Evolutionary conservation across 805 yeast genomes (phyloP).

Genomic region (Naumovozyma dairenensis): DNA sequence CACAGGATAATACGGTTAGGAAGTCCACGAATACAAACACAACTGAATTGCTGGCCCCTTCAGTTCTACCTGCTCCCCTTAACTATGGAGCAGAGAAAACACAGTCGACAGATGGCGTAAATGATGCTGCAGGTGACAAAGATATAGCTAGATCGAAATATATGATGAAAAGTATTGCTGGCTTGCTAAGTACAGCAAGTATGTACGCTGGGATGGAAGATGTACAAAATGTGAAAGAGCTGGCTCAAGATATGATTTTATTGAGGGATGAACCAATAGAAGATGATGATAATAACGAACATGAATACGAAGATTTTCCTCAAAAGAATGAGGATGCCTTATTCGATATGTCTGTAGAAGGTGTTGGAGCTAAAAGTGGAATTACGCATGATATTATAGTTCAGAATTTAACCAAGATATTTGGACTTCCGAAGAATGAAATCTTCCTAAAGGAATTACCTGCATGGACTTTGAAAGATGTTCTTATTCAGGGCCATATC

Average conservation of each 20-base stretch:
- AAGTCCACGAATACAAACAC: too few relatives aligned
- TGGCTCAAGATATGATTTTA: constrained; percentile 14
- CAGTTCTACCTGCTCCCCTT: too few relatives aligned
- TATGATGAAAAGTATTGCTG: constrained; percentile 44
- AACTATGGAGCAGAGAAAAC: too few relatives aligned
- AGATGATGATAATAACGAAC: constrained; percentile 5
- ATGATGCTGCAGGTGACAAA: too few relatives aligned
- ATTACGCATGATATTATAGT: too few relatives aligned
- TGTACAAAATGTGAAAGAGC: constrained; percentile 13
- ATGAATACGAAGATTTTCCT: background rate
- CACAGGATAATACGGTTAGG: too few relatives aligned
- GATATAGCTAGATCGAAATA: constrained; percentile 32
- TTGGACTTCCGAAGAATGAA: constrained; percentile 34
- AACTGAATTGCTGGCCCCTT: too few relatives aligned
- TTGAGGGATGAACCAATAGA: constrained; percentile 6
- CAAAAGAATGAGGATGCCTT: constrained; percentile 2
- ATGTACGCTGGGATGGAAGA: constrained; percentile 35
- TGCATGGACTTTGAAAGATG: constrained; percentile 76
- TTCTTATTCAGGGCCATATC: constrained; percentile 76
- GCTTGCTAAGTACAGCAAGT: constrained; percentile 47
- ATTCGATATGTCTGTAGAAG: constrained; percentile 8
- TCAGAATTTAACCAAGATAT: background rate
- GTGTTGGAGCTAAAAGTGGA: background rate
- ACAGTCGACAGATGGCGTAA: too few relatives aligned
- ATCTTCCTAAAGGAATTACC: constrained; percentile 50